Conservation (phyloP, 345 rosid species). For the Angophora floribunda region DNA sequence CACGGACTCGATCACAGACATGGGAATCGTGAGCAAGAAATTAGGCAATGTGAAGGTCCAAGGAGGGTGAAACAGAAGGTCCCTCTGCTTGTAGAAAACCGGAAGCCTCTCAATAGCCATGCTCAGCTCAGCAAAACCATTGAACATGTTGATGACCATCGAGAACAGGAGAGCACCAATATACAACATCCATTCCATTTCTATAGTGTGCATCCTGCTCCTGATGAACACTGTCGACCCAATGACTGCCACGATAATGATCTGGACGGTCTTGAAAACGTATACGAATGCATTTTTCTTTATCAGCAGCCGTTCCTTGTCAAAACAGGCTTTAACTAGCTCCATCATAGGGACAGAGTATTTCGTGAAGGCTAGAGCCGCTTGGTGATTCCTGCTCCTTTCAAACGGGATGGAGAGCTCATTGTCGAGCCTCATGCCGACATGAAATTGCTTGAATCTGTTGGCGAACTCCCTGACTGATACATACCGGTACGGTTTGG, state of each 20-base stretch:
- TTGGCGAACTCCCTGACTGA: constrained; percentile 47
- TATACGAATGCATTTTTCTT: constrained; percentile 60
- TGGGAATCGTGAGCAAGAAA: constrained; percentile 54
- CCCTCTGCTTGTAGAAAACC: constrained; percentile 88
- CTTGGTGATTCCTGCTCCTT: constrained; percentile 44
- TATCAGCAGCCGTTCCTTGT: constrained; percentile 62
- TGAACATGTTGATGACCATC: constrained; percentile 69
- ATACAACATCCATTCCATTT: constrained; percentile 27
- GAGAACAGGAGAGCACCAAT: constrained; percentile 43
- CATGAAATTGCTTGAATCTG: constrained; percentile 31
- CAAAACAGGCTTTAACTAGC: constrained; percentile 63
- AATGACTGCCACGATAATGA: constrained; percentile 42
- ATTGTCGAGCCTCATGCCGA: constrained; percentile 35
- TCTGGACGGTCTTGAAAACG: constrained; percentile 58
- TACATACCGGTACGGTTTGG: constrained; percentile 47
- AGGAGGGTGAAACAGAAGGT: constrained; percentile 65
- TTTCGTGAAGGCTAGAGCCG: constrained; percentile 48
- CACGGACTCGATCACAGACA: constrained; percentile 50
- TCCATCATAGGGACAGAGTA: constrained; percentile 47
- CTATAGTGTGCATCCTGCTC: constrained; percentile 35
- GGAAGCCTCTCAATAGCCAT: constrained; percentile 70
- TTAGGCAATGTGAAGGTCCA: constrained; percentile 83
- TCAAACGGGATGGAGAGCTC: constrained; percentile 54
- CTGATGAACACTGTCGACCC: constrained; percentile 52
- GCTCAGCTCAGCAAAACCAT: constrained; percentile 76